Conservation (phyloP, 768 basidiomycete genomes). For the Suillus lakei region DNA sequence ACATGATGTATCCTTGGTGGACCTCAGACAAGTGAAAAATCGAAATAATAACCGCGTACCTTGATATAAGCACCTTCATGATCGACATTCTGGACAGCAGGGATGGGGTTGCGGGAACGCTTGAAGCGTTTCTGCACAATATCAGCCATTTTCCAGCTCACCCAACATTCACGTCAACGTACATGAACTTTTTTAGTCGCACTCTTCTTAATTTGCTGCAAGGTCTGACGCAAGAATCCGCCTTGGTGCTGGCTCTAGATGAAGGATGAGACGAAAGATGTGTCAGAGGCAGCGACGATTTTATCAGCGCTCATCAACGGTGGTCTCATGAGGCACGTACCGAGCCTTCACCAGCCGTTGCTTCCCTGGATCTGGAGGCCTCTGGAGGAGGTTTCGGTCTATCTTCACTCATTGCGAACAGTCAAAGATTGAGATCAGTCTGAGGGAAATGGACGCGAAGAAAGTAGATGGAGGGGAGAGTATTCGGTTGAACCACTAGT, state of each 20-base stretch:
- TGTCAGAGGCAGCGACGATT: neutral
- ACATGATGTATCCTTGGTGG: neutral
- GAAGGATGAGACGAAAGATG: too few relatives aligned
- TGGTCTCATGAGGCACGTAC: neutral
- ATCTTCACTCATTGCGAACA: neutral
- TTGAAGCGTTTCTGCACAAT: neutral
- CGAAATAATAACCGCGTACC: neutral
- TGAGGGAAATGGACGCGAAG: neutral
- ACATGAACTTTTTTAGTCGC: neutral
- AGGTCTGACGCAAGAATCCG: too few relatives aligned
- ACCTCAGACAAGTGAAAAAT: neutral
- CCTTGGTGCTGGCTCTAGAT: neutral
- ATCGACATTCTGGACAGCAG: neutral
- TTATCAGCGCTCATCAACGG: neutral
- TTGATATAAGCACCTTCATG: neutral
- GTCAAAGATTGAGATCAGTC: neutral
- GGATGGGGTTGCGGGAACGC: neutral
- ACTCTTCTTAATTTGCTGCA: neutral
- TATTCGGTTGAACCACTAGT: neutral
- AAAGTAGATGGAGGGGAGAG: neutral
- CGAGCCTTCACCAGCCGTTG: neutral
- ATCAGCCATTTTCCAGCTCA: neutral
- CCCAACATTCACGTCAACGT: neutral
- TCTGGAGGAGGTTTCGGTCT: neutral
- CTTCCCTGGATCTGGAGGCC: neutral